These are phyloP conservation scores for Diaporthe sp. DNA, from an alignment of 2,329 filamentous ascomycete genomes.

Conservation along the genomic window DNA sequence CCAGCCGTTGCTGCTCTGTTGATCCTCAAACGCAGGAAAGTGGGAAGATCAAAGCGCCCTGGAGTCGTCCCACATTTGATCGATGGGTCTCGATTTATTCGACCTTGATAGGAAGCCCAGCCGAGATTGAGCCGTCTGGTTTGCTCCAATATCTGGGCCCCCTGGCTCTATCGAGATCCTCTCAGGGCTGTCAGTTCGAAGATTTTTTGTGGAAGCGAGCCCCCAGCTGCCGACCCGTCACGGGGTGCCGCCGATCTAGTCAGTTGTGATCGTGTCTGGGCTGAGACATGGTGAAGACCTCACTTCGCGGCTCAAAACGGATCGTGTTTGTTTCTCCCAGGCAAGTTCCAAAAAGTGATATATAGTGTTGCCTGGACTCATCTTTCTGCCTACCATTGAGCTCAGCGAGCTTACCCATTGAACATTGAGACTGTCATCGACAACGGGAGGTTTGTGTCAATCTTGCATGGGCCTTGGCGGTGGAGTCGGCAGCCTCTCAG, in stretches of 20 bases:
- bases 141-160: conserved; percentile 2
- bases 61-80: conserved; percentile 27
- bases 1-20: neutral
- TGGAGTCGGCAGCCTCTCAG: neutral
- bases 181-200: conserved; percentile 4
- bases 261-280: conserved; percentile 1
- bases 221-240: conserved; percentile 9
- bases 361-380: too few relatives aligned
- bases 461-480: conserved; percentile 25
- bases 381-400: too few relatives aligned
- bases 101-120: conserved; percentile 4
- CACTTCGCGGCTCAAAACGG: neutral
- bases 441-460: neutral
- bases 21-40: conserved; percentile 21
- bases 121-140: conserved; percentile 10
- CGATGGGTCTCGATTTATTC: conserved; percentile 24
- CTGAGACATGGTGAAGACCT: neutral
- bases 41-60: conserved; percentile 16
- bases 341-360: neutral
- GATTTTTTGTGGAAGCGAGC: conserved; percentile 17
- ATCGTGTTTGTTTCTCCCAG: neutral
- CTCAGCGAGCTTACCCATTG: neutral
- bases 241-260: neutral
- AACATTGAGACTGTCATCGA: neutral
- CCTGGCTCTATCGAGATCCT: neutral